Evolutionary conservation across 2,329 filamentous ascomycete species (phyloP), one percentile per base, ranked within the genome.

Genomic region (Monosporascus sp.): DNA sequence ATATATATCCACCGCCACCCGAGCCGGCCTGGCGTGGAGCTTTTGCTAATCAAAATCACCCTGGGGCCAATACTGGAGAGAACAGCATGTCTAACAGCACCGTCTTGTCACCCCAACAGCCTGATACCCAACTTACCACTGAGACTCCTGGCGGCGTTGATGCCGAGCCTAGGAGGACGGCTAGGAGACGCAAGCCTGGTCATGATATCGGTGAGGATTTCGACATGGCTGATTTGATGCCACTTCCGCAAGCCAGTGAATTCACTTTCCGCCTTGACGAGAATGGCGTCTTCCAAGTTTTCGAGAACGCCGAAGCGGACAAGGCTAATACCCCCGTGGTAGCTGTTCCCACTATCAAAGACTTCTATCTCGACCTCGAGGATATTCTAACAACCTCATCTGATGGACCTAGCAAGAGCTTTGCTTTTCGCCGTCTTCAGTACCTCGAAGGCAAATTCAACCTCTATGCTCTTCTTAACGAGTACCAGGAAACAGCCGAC

Each of bases 381-480:
- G 79, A 85, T 22, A 87, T 97, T 53, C 78, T 96, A 50, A 85
- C 87, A 54, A 84, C 95, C n/a, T 96, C 92, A 0, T 96, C 92
- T 0, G 93, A 99, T 66, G 94, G 94, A 0, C 94, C 94, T 0
- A 93, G 87, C 70, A 99, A 99, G 73, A 97, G 91, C 65, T 97
- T 97, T 70, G 93, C 94, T 1, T 99, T 96, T 70, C 87, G 93
- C 51, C 86, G 95, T 11, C 79, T 99, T 47, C 93, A 96, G 63
- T 99, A 97, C 68, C 76, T 99, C 8, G 94, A 99, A 73, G 93
- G 91, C 55, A 97, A 97, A 68, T 99, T 96, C 73, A 96, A 97
- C 67, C 80, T 99, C 22, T 97, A 99, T 67, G 83, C 86, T 22
- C 81, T 99, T 31, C 76, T 97, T 54, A 97, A 99, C 67, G 94